phyloP scores from a whole-genome alignment of 345 rosid species.

The Raphanus sativus region DNA sequence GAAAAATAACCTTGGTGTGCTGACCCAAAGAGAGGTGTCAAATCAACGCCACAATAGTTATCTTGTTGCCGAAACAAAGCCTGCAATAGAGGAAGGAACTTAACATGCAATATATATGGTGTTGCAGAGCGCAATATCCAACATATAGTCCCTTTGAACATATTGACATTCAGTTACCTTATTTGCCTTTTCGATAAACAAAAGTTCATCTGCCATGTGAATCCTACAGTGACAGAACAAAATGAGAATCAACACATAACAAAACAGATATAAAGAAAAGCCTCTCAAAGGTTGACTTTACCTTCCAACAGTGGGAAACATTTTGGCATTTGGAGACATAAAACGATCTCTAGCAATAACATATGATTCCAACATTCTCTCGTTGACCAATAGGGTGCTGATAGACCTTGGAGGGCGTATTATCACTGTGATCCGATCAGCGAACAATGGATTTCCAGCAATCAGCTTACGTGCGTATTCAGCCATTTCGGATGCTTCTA shows the following conservation, averaged over 20 bases:
- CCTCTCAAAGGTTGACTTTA: constrained; percentile 34
- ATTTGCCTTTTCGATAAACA: constrained; percentile 93
- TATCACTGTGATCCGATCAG: constrained; percentile 75
- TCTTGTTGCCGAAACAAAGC: constrained; percentile 98
- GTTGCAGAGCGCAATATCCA: neutral
- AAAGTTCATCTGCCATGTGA: constrained; percentile 97
- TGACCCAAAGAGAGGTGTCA: constrained; percentile 73
- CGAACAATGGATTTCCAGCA: constrained; percentile 82
- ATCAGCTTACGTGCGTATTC: constrained; percentile 93
- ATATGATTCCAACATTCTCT: constrained; percentile 96
- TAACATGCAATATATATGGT: neutral
- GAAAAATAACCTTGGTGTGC: constrained; percentile 95
- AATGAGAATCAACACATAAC: constrained; percentile 5
- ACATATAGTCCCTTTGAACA: no score
- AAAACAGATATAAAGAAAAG: neutral
- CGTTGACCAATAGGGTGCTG: constrained; percentile 91
- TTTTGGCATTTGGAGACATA: constrained; percentile 78
- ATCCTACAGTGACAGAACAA: constrained; percentile 59
- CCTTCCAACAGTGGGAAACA: constrained; percentile 98
- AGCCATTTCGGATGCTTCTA: constrained; percentile 99
- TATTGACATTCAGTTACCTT: constrained; percentile 74
- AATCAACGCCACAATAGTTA: constrained; percentile 85
- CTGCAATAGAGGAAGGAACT: constrained; percentile 43
- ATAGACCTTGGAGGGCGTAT: neutral
- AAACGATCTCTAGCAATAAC: constrained; percentile 97